Base-by-base conservation (phyloP, 805 yeast genomes). In the Schizosaccharomyces japonicus region DNA sequence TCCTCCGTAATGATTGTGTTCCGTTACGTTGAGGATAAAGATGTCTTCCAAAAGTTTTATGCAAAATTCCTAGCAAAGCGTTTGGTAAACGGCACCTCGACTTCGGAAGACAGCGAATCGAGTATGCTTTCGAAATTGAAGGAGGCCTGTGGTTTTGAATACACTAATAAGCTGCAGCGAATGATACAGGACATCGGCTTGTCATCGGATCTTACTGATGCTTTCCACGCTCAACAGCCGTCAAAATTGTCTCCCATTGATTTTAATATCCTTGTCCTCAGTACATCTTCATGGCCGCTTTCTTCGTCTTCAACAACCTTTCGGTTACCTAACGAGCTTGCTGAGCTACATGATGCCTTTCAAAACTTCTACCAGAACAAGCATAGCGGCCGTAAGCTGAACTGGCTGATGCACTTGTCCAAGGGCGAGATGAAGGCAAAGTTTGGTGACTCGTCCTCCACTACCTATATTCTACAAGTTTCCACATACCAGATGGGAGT, bases 391-490 rank as follows among this genome's bases (percentile, higher is more conserved):
- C 72, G 96, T 61, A 76, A 82, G 53, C 71, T 90, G 55, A 80
- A 81, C 58, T 90, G 99, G 99, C 71, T 87, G 50, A 90, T 95
- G 95, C 79, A 83, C 56, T 75, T 82, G 58, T 82, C 93, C 44
- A 79, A 87, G 60, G 90, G 92, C 51, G 99, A 90, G 60, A 63
- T 90, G 49, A 80, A 78, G 61, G 94, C 93, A 8, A 80, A 82
- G 58, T 70, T 84, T 52, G 72, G 87, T 4, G 77, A 78, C 54
- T 79, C 85, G 3, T 84, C 94, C 45, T 81, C 78, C 57, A 66
- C 70, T 21, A 54, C 53, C 5, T 62, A 62, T 49, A 57, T 61
- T 4, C 78, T 92, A 57, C 78, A 80, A 2, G 83, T 83, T 39
- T 79, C 94, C 4, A 69, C 82, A 49, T 80, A 76, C 53, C 98